Evolutionary conservation across 129 eudicot genomes (phyloP).

Genomic region (Helianthus annuus): DNA sequence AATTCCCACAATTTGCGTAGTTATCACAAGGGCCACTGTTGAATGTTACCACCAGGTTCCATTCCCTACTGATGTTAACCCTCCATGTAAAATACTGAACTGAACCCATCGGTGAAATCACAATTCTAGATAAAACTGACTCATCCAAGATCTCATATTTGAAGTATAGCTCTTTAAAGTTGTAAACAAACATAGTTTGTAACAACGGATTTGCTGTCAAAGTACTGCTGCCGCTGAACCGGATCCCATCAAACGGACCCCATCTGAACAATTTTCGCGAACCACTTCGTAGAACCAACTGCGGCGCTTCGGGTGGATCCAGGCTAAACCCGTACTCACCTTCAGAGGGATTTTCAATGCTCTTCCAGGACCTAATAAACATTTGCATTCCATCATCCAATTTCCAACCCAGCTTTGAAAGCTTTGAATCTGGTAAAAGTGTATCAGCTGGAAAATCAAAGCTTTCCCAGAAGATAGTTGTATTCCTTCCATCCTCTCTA

Average conservation of each 20-base stretch:
- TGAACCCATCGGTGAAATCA: slow-evolving; percentile 34
- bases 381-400: slow-evolving; percentile 22
- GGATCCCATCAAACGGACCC: slow-evolving; percentile 53
- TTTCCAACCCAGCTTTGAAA: slow-evolving; percentile 46
- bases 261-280: slow-evolving; percentile 32
- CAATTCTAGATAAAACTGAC: slow-evolving; percentile 36
- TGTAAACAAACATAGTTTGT: slow-evolving; percentile 19
- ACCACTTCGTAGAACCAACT: slow-evolving; percentile 31
- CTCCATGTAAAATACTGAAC: slow-evolving; percentile 41
- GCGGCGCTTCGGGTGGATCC: slow-evolving; percentile 42
- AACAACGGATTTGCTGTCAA: slow-evolving; percentile 33
- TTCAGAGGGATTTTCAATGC: slow-evolving; percentile 36
- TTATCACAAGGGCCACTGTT: slow-evolving; percentile 52
- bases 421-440: slow-evolving; percentile 45
- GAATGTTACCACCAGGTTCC: slow-evolving; percentile 34
- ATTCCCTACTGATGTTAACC: slow-evolving; percentile 30
- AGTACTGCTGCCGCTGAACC: slow-evolving; percentile 38
- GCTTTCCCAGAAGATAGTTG: slow-evolving; percentile 37
- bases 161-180: slow-evolving; percentile 27
- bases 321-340: slow-evolving; percentile 38
- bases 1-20: slow-evolving; percentile 46
- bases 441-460: slow-evolving; percentile 45
- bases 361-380: slow-evolving; percentile 44
- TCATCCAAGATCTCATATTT: slow-evolving; percentile 34
- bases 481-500: slow-evolving; percentile 25